These are phyloP conservation scores for Prunus kanzakura DNA, from an alignment of 306 rosid species.

Conservation along the genomic window DNA sequence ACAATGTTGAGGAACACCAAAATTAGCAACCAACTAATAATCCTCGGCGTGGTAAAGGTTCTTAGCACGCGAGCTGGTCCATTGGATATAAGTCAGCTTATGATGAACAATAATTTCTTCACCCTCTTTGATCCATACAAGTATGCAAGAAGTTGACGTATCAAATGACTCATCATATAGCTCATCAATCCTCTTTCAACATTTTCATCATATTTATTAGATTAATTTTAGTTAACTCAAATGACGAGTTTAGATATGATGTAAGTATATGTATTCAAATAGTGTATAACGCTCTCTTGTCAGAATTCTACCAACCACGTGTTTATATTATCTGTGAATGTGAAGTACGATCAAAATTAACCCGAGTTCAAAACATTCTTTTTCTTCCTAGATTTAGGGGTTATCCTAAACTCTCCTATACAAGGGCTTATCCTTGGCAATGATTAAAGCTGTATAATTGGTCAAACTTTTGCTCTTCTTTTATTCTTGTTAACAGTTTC, in stretches of 20 bases:
- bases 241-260: no score
- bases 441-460: constrained; percentile 33
- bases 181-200: constrained; percentile 27
- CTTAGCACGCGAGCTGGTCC: constrained; percentile 33
- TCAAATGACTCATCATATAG: constrained; percentile 33
- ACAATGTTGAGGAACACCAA: constrained; percentile 25
- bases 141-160: background rate
- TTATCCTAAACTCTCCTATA: background rate
- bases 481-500: constrained; percentile 18
- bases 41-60: constrained; percentile 36
- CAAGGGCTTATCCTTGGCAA: constrained; percentile 20
- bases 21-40: constrained; percentile 17
- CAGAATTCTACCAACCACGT: no score
- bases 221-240: no score
- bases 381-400: background rate
- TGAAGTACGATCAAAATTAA: no score
- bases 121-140: background rate
- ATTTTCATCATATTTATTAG: no score
- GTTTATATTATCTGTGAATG: no score
- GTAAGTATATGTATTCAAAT: no score
- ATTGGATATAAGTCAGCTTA: constrained; percentile 32
- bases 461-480: constrained; percentile 25
- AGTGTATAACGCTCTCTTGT: no score
- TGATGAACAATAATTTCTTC: constrained; percentile 38
- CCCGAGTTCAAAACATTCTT: background rate